Evolutionary conservation across 2,329 filamentous ascomycete species (phyloP).

Genomic region (Aspergillus unguis): DNA sequence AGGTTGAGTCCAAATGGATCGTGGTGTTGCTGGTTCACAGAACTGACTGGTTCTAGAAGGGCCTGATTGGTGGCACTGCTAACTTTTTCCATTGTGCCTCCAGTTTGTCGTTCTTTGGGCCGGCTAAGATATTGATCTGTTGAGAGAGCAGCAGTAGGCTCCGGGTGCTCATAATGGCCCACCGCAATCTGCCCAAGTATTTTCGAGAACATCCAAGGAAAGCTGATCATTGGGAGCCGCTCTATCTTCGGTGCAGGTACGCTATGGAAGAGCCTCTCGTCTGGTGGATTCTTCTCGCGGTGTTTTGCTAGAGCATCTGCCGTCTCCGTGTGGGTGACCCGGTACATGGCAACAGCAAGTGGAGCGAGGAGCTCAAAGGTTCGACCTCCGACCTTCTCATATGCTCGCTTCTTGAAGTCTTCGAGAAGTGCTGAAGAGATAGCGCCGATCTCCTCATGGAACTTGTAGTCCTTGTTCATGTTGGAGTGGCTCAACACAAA

Average conservation of each 20-base stretch:
- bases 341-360: slow-evolving; percentile 86
- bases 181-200: slow-evolving; percentile 69
- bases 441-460: slow-evolving; percentile 75
- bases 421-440: slow-evolving; percentile 65
- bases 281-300: slow-evolving; percentile 22
- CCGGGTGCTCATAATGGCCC: slow-evolving; percentile 27
- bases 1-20: slow-evolving; percentile 17
- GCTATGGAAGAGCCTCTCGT: slow-evolving; percentile 12
- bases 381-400: slow-evolving; percentile 60
- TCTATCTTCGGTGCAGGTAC: slow-evolving; percentile 14
- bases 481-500: slow-evolving; percentile 75
- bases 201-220: slow-evolving; percentile 83
- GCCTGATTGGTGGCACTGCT: not conserved
- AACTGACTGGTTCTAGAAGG: not conserved
- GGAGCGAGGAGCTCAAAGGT: slow-evolving; percentile 60
- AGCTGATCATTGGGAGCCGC: slow-evolving; percentile 79
- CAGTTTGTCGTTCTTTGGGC: not conserved
- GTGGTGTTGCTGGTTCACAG: not conserved
- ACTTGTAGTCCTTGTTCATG: slow-evolving; percentile 75
- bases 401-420: slow-evolving; percentile 65
- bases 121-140: not conserved
- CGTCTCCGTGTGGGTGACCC: slow-evolving; percentile 70
- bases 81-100: not conserved
- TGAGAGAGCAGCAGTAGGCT: not conserved
- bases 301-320: slow-evolving; percentile 56